Percentiles rank a stretch among this genome's conserved stretches.
Conservation (phyloP, 2,329 filamentous ascomycete genomes). For the Cladosporium phlei region DNA sequence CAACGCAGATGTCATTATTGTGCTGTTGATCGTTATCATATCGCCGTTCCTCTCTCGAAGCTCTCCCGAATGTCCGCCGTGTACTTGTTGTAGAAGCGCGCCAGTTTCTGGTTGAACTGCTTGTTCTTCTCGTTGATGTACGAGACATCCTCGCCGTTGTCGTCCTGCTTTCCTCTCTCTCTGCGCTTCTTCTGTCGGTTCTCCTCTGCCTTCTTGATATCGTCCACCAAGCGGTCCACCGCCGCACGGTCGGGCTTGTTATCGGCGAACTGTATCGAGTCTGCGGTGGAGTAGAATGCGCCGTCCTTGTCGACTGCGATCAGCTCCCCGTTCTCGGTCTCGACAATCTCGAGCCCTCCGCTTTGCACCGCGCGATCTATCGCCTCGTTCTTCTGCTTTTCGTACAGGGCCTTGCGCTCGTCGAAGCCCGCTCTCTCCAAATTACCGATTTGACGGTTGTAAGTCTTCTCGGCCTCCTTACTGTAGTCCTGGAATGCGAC, state of each 20-base stretch:
- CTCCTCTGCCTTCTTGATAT: slow-evolving; percentile 85
- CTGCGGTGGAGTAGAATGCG: slow-evolving; percentile 82
- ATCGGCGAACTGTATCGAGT: slow-evolving; percentile 73
- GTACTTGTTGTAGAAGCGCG: slow-evolving; percentile 97
- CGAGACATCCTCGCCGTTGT: slow-evolving; percentile 85
- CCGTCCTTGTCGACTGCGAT: slow-evolving; percentile 91
- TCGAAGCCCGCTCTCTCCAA: slow-evolving; percentile 50
- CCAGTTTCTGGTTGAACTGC: slow-evolving; percentile 97
- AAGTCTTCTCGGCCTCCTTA: slow-evolving; percentile 83
- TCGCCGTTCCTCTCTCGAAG: slow-evolving; percentile 95
- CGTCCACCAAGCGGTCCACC: slow-evolving; percentile 79
- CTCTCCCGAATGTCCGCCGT: slow-evolving; percentile 94
- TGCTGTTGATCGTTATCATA: slow-evolving; percentile 48
- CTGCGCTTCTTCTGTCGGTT: slow-evolving; percentile 77
- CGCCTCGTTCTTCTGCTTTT: slow-evolving; percentile 76
- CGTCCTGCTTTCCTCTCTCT: slow-evolving; percentile 66
- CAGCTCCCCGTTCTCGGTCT: slow-evolving; percentile 90
- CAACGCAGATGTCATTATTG: not conserved
- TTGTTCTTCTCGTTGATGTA: slow-evolving; percentile 99
- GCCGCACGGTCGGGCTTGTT: slow-evolving; percentile 84
- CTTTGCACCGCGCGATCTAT: slow-evolving; percentile 79
- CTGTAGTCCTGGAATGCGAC: slow-evolving; percentile 87
- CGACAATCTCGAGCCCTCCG: slow-evolving; percentile 85
- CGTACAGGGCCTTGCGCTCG: slow-evolving; percentile 66
- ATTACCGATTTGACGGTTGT: slow-evolving; percentile 81